Conservation (phyloP, 2,329 filamentous ascomycete genomes). For the Blastomyces silverae region DNA sequence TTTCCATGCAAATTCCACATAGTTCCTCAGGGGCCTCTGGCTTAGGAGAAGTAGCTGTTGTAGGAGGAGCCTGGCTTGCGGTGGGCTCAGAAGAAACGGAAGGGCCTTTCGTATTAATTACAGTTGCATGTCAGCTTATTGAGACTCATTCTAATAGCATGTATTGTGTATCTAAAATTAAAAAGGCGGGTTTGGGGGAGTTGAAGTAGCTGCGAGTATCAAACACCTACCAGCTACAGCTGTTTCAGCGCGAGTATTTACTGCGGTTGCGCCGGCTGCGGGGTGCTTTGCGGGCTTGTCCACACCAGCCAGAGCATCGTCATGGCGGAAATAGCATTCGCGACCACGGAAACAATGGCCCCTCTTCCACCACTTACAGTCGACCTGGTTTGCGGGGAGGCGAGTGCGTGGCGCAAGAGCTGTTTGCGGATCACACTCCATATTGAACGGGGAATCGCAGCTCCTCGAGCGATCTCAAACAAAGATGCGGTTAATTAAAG, state of each 20-base stretch:
- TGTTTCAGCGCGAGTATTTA: not conserved
- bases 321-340: slow-evolving; percentile 25
- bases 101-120: not conserved
- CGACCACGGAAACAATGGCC: slow-evolving; percentile 25
- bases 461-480: slow-evolving; percentile 1
- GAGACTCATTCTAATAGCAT: not conserved
- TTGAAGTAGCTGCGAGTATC: not conserved
- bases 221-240: slow-evolving; percentile 4
- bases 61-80: slow-evolving; percentile 5
- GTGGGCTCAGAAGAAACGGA: not conserved
- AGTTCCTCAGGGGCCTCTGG: slow-evolving; percentile 14
- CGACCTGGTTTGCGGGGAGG: slow-evolving; percentile 20
- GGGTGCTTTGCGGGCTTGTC: slow-evolving; percentile 10
- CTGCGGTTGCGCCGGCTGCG: not conserved
- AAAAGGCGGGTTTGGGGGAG: not conserved
- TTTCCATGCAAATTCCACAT: slow-evolving; percentile 29
- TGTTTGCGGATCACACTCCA: not conserved
- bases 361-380: slow-evolving; percentile 28
- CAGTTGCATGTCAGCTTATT: not conserved
- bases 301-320: slow-evolving; percentile 21
- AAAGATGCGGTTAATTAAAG: not conserved
- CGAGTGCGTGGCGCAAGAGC: not conserved
- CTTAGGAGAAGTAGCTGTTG: slow-evolving; percentile 2
- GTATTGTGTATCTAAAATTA: too few relatives aligned
- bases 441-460: not conserved